These are phyloP conservation scores for Sporothrix globosa DNA, from an alignment of 2,329 filamentous ascomycete species.

Conservation along the genomic window DNA sequence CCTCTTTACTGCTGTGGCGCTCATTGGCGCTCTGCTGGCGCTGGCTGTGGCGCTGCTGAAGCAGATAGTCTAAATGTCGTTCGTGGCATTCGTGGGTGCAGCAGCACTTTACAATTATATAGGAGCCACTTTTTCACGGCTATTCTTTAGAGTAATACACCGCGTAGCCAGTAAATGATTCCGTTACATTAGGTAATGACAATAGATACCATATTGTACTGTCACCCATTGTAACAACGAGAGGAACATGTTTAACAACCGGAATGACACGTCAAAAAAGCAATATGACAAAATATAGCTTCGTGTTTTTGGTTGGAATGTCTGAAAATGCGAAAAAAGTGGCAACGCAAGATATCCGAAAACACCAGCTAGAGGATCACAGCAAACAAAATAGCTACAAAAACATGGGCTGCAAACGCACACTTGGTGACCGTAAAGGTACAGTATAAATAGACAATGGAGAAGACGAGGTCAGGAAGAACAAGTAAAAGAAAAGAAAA, in stretches of 20 bases:
- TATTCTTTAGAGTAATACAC: background rate
- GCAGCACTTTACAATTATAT: too few species aligned
- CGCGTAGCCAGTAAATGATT: background rate
- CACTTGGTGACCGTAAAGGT: too few species aligned
- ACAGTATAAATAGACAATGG: constrained; percentile 13
- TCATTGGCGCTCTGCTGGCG: background rate
- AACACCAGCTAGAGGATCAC: constrained; percentile 11
- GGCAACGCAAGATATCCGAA: background rate
- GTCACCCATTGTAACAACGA: too few species aligned
- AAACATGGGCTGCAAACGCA: background rate
- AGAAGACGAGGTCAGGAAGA: background rate
- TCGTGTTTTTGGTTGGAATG: constrained; percentile 1
- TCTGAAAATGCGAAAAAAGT: background rate
- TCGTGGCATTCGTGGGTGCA: too few species aligned
- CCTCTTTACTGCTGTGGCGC: background rate
- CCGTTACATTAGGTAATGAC: too few species aligned
- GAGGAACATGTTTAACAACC: background rate
- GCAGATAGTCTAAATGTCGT: background rate
- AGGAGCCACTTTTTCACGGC: too few species aligned
- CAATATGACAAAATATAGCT: background rate
- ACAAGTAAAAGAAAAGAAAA: background rate
- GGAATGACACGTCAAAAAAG: background rate
- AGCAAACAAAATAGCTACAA: background rate
- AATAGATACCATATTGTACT: background rate
- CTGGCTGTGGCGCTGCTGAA: constrained; percentile 13